Conservation (phyloP, 306 rosid genomes). For the Calophaca sinica region DNA sequence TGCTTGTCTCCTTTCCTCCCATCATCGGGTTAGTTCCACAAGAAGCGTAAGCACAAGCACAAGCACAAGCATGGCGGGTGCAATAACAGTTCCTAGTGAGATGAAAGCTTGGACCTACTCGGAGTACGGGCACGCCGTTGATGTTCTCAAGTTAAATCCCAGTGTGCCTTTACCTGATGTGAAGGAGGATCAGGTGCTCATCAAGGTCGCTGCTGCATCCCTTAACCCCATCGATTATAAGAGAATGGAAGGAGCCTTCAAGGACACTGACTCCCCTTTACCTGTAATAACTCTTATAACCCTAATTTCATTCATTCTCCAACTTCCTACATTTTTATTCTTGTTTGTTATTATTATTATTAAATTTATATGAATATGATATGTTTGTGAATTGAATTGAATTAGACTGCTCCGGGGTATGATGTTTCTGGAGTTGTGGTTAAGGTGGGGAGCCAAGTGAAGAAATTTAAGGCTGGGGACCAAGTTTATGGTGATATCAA, state of each 20-base stretch:
- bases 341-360: neutral
- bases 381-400: neutral
- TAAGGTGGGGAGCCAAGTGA: slow-evolving; percentile 21
- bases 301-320: neutral
- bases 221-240: slow-evolving; percentile 37
- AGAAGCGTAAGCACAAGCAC: too few relatives aligned
- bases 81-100: neutral
- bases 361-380: too few relatives aligned
- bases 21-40: too few relatives aligned
- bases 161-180: slow-evolving; percentile 2
- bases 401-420: slow-evolving; percentile 32
- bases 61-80: neutral
- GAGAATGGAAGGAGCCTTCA: slow-evolving; percentile 9
- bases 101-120: slow-evolving; percentile 34
- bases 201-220: slow-evolving; percentile 29
- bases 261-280: slow-evolving; percentile 15
- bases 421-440: slow-evolving; percentile 36
- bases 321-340: too few relatives aligned
- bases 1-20: too few relatives aligned
- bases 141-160: slow-evolving; percentile 10
- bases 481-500: slow-evolving; percentile 31
- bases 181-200: slow-evolving; percentile 27
- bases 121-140: neutral
- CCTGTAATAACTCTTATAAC: neutral
- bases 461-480: slow-evolving; percentile 24